Percentiles rank a stretch among this genome's conserved stretches.
Conservation (phyloP, 176 grass and related monocot genomes). For the Bothriochloa decipiens region DNA sequence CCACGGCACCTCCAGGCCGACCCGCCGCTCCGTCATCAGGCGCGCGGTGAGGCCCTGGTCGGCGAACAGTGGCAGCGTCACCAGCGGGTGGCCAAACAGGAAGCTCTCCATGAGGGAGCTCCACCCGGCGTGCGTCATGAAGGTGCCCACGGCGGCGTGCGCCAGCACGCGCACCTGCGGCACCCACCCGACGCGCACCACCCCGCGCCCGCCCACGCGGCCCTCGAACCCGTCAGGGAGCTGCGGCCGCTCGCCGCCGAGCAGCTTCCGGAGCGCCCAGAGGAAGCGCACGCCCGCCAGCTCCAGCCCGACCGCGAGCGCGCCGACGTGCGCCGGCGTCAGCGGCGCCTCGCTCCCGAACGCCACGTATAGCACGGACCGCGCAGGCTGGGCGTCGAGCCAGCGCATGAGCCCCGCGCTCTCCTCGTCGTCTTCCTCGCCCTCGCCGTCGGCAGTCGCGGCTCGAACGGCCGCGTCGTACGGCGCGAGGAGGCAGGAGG, state of each 20-base stretch:
- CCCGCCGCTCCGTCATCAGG: background rate
- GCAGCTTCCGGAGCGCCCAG: background rate
- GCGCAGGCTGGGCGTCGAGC: background rate
- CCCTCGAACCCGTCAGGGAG: constrained; percentile 37
- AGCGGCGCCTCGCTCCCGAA: constrained; percentile 24
- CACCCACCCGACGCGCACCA: constrained; percentile 14
- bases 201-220: background rate
- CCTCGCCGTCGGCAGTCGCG: background rate
- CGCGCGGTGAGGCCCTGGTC: constrained; percentile 15
- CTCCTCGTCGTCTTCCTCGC: background rate
- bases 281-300: constrained; percentile 9
- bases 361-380: constrained; percentile 21
- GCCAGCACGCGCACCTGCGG: constrained; percentile 41
- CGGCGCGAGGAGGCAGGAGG: constrained; percentile 37
- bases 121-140: background rate
- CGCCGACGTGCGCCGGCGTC: background rate
- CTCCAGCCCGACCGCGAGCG: constrained; percentile 13
- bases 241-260: too few relatives aligned
- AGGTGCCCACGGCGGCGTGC: background rate
- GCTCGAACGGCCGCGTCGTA: too few relatives aligned
- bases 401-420: background rate
- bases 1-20: constrained; percentile 29
- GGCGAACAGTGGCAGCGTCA: constrained; percentile 12
- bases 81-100: background rate
- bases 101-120: background rate